Conservation (phyloP, 441 rosid genomes). For the Pelargonium cotyledonis region DNA sequence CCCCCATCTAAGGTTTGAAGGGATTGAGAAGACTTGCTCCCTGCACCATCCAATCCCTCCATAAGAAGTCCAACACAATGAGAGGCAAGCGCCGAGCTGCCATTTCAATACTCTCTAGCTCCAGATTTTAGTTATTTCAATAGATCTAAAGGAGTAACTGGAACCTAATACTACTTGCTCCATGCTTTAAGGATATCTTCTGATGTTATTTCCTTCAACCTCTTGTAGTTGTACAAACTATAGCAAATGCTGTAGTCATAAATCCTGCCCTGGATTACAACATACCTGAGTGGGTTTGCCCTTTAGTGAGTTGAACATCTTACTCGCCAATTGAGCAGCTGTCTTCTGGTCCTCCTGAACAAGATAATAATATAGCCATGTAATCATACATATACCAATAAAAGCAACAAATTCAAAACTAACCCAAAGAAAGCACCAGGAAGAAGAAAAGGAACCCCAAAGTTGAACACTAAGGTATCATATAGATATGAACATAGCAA, state of each 20-base stretch:
- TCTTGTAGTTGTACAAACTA: background rate
- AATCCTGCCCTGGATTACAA: constrained; percentile 12
- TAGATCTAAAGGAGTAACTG: background rate
- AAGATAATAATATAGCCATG: constrained; percentile 5
- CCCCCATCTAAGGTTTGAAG: background rate
- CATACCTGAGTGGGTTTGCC: constrained; percentile 93
- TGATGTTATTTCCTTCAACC: constrained; percentile 2
- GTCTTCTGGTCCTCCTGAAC: constrained; percentile 80
- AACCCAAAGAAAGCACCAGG: background rate
- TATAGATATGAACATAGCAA: background rate
- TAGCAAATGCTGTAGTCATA: background rate
- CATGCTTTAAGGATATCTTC: constrained; percentile 2
- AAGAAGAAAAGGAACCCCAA: background rate
- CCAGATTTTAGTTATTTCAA: background rate
- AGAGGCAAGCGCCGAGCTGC: constrained; percentile 6
- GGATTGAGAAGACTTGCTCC: background rate
- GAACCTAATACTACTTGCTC: background rate
- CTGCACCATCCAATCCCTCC: background rate
- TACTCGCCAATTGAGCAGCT: constrained; percentile 68
- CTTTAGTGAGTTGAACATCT: constrained; percentile 75
- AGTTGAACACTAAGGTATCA: background rate
- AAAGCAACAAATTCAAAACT: background rate
- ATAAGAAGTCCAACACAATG: background rate
- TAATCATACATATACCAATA: background rate
- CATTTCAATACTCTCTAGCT: background rate